These are phyloP conservation scores for Ophiostoma tasmaniense DNA, from an alignment of 2,329 filamentous ascomycete genomes.

Conservation along the genomic window DNA sequence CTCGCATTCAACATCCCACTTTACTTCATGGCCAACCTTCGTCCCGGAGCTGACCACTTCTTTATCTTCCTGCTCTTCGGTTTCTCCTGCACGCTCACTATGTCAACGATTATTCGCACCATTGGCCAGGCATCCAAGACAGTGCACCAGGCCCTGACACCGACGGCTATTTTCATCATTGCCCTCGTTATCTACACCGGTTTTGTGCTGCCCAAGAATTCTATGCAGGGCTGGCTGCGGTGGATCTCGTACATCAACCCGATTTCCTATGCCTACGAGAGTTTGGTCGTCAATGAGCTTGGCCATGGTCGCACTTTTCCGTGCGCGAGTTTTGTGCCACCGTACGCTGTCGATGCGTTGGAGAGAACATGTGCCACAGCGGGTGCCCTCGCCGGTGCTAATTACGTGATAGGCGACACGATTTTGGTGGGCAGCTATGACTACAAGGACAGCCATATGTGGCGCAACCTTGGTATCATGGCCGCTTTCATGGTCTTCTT, in stretches of 20 bases:
- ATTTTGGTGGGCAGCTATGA: conserved; percentile 48
- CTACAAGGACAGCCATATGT: conserved; percentile 52
- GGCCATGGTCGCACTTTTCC: conserved; percentile 47
- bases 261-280: conserved; percentile 70
- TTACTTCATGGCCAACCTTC: conserved; percentile 81
- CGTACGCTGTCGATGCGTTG: conserved; percentile 29
- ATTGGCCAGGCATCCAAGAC: conserved; percentile 69
- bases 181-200: conserved; percentile 62
- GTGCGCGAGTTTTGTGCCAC: conserved; percentile 41
- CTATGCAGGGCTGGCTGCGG: conserved; percentile 71
- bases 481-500: conserved; percentile 55
- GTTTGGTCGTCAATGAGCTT: conserved; percentile 78
- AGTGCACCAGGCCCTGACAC: conserved; percentile 53
- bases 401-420: conserved; percentile 30
- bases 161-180: conserved; percentile 52
- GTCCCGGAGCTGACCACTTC: conserved; percentile 64
- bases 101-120: conserved; percentile 80
- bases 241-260: conserved; percentile 81
- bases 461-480: conserved; percentile 65
- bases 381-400: conserved; percentile 41
- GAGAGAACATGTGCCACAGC: conserved; percentile 49
- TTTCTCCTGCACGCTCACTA: conserved; percentile 62
- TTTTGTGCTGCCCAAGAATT: conserved; percentile 51
- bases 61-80: conserved; percentile 79
- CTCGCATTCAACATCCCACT: conserved; percentile 70